Conservation (phyloP, 768 basidiomycete genomes). For the Calocybe gangraenosa region DNA sequence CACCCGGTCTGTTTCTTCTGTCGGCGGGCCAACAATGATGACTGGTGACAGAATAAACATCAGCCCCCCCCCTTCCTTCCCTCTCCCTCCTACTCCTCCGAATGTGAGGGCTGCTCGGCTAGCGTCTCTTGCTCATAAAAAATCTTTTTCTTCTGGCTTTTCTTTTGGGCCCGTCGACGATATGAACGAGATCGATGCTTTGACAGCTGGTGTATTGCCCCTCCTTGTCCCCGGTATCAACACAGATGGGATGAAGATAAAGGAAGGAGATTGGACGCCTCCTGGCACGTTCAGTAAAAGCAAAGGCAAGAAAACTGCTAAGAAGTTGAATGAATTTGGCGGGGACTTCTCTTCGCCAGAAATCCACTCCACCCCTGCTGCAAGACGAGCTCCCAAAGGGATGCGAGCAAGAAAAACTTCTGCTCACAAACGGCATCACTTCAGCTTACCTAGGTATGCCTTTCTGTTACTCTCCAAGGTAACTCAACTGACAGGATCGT, state of each 20-base stretch:
- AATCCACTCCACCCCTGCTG: constrained; percentile 59
- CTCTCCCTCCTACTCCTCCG: constrained; percentile 74
- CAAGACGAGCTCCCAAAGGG: constrained; percentile 22
- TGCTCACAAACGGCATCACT: constrained; percentile 56
- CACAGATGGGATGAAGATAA: constrained; percentile 54
- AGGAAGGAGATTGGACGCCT: constrained; percentile 37
- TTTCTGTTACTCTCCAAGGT: constrained; percentile 2
- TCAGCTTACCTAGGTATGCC: constrained; percentile 63
- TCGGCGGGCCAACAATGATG: constrained; percentile 35
- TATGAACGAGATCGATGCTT: constrained; percentile 64
- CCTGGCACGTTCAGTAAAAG: constrained; percentile 37
- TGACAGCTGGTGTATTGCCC: constrained; percentile 66
- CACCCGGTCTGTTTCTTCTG: constrained; percentile 54
- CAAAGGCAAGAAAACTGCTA: constrained; percentile 32
- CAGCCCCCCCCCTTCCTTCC: constrained; percentile 62
- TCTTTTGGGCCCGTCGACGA: constrained; percentile 55
- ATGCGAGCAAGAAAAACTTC: constrained; percentile 40
- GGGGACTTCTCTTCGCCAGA: constrained; percentile 53
- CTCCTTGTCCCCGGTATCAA: constrained; percentile 64
- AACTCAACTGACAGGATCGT: constrained; percentile 6
- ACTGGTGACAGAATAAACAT: constrained; percentile 31
- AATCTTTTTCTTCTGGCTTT: constrained; percentile 61
- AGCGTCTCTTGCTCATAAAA: constrained; percentile 54
- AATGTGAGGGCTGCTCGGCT: constrained; percentile 54
- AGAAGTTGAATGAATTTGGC: constrained; percentile 39